Base-by-base conservation (phyloP, 2,329 filamentous ascomycete species). In the Colletotrichum tamarilloi region DNA sequence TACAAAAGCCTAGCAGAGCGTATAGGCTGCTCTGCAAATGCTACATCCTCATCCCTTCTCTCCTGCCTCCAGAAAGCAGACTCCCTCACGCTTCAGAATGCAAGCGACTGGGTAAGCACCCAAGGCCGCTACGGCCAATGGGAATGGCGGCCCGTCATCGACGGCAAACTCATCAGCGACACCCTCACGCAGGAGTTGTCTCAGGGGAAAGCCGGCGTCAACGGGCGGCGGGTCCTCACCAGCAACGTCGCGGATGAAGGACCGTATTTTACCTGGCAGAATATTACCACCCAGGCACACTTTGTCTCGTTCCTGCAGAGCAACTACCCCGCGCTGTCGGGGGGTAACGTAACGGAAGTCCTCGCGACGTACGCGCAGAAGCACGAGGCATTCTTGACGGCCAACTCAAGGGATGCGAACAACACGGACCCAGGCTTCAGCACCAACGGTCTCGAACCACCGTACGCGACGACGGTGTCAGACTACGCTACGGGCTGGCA, bases 401-500 rank as follows among this genome's bases (percentile, higher is more conserved):
- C 49, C 1, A 68, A 52, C 28, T 72, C 68, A 3, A 72, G 49
- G 7, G 64, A 68, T 28, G 68, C 63, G 8, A 72, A 68, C 7
- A 72, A 72, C 28, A 72, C 68, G 19, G 68, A 72, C 26, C 68
- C 68, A 0, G 68, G 68, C 12, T 72, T 72, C 22, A 24, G 28
- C 14, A 72, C 68, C 5, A 49, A 52, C 46, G 68, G 68, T 5
- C 46, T 32, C 2, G 4, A 62, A 14, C 22, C 63, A 9, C 68
- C 68, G 4, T 72, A 28, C n/a, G 63, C 68, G 2, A 72, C 68
- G 1, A 62, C 68, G 4, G 24, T 62, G 11, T 72, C 68, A 24
- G 62, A 72, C 26, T 72, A 72, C 46, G 68, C 68, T 22, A 49
- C 57, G n/a, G 68, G 68, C 16, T 72, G 68, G 68, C 68, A 72